phyloP scores from a whole-genome alignment of 345 rosid species.

The Populus davidiana region DNA sequence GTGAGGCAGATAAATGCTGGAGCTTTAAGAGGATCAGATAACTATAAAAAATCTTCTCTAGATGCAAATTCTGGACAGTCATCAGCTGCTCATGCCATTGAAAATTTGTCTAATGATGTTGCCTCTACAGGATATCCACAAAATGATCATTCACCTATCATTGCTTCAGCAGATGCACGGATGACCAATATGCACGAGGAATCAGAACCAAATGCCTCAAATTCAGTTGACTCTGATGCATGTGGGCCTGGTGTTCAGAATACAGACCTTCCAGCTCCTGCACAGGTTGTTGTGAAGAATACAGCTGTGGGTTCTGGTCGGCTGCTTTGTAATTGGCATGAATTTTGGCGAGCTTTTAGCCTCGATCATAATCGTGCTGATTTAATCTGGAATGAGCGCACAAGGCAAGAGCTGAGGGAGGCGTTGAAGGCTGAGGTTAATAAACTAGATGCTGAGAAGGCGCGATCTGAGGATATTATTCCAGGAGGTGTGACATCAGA shows the following conservation, averaged over 20 bases:
- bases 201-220: slow-evolving; percentile 46
- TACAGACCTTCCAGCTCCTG: slow-evolving; percentile 83
- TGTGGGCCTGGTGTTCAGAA: slow-evolving; percentile 41
- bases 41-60: slow-evolving; percentile 41
- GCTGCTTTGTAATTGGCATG: slow-evolving; percentile 89
- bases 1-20: slow-evolving; percentile 42
- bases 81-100: slow-evolving; percentile 41
- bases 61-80: slow-evolving; percentile 49
- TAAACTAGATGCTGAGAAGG: slow-evolving; percentile 92
- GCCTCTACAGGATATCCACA: slow-evolving; percentile 44
- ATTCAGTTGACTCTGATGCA: slow-evolving; percentile 46
- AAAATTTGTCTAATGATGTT: slow-evolving; percentile 40
- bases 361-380: slow-evolving; percentile 99
- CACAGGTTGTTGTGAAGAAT: slow-evolving; percentile 92
- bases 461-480: slow-evolving; percentile 92
- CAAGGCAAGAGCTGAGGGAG: slow-evolving; percentile 95
- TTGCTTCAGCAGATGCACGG: slow-evolving; percentile 41
- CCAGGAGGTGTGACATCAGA: slow-evolving; percentile 64
- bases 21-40: slow-evolving; percentile 46
- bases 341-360: slow-evolving; percentile 98
- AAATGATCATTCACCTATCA: slow-evolving; percentile 40
- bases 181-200: slow-evolving; percentile 38
- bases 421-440: slow-evolving; percentile 97
- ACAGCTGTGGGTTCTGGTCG: slow-evolving; percentile 95
- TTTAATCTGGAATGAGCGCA: slow-evolving; percentile 98